Evolutionary conservation across 495 filamentous ascomycete genomes (phyloP).

Genomic region (Daldinia loculata): DNA sequence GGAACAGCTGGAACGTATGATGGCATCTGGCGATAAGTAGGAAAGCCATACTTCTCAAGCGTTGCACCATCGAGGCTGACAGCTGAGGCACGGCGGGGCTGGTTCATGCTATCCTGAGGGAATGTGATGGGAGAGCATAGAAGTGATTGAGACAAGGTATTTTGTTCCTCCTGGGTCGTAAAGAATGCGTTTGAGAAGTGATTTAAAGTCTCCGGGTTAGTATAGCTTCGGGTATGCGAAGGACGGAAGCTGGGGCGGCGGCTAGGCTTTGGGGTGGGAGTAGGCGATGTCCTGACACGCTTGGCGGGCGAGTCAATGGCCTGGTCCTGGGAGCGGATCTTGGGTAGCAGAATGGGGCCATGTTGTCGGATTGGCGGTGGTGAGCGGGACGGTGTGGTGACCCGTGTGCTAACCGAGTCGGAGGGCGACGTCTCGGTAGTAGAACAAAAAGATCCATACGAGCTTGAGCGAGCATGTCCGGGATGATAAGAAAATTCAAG

Average conservation of each 20-base stretch:
- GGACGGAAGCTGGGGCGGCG: constrained; percentile 54
- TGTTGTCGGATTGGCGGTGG: constrained; percentile 79
- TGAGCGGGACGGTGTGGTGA: constrained; percentile 71
- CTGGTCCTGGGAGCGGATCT: constrained; percentile 87
- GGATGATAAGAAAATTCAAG: constrained; percentile 58
- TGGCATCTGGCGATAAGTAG: constrained; percentile 81
- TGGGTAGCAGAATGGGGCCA: constrained; percentile 84
- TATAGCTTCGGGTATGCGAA: constrained; percentile 69
- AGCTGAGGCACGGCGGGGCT: constrained; percentile 69
- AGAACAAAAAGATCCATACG: constrained; percentile 62
- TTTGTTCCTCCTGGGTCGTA: constrained; percentile 48
- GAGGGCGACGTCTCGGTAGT: constrained; percentile 80
- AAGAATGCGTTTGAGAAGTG: constrained; percentile 61
- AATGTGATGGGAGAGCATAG: constrained; percentile 75
- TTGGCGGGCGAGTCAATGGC: constrained; percentile 61
- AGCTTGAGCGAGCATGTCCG: constrained; percentile 61
- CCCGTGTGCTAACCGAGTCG: constrained; percentile 70
- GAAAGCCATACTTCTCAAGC: constrained; percentile 76
- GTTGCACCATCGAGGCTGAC: constrained; percentile 73
- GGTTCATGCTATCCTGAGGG: constrained; percentile 57
- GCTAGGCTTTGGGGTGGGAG: constrained; percentile 38
- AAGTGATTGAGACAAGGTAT: constrained; percentile 52
- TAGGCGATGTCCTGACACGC: constrained; percentile 51
- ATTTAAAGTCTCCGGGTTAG: constrained; percentile 67
- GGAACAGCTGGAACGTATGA: constrained; percentile 64